Conservation (phyloP, 1,139 yeast species). For the Kodamaea sp. region DNA sequence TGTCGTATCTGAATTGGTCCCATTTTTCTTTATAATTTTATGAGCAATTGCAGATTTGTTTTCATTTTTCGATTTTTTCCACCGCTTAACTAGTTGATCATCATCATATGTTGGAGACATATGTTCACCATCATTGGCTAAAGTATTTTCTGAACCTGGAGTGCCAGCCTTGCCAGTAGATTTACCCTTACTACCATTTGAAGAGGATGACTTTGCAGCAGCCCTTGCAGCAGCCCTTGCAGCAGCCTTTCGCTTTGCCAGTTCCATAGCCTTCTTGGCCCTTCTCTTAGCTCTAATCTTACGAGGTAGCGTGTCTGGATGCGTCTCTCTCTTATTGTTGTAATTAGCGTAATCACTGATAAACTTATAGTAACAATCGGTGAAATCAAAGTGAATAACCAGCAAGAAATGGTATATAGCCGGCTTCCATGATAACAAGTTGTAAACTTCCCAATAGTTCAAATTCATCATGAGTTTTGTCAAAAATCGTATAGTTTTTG, state of each 20-base stretch:
- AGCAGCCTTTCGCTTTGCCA: constrained; percentile 9
- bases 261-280: constrained; percentile 7
- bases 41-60: constrained; percentile 1
- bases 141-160: constrained; percentile 5
- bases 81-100: no score
- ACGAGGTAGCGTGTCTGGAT: constrained; percentile 12
- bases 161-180: constrained; percentile 3
- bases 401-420: constrained; percentile 40
- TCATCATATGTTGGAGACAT: no score
- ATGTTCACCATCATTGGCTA: no score
- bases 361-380: constrained; percentile 38
- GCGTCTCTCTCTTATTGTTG: constrained; percentile 20
- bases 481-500: constrained; percentile 36
- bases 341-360: constrained; percentile 33
- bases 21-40: constrained; percentile 5
- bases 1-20: background rate
- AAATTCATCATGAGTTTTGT: constrained; percentile 38
- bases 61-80: no score
- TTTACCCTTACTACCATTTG: constrained; percentile 3
- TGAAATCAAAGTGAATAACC: constrained; percentile 38
- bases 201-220: constrained; percentile 9
- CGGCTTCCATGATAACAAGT: constrained; percentile 43
- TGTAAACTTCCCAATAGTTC: constrained; percentile 48
- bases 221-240: constrained; percentile 9
- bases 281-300: constrained; percentile 13